phyloP scores from a whole-genome alignment of 2,329 filamentous ascomycete species.

The Fusarium torreyae region DNA sequence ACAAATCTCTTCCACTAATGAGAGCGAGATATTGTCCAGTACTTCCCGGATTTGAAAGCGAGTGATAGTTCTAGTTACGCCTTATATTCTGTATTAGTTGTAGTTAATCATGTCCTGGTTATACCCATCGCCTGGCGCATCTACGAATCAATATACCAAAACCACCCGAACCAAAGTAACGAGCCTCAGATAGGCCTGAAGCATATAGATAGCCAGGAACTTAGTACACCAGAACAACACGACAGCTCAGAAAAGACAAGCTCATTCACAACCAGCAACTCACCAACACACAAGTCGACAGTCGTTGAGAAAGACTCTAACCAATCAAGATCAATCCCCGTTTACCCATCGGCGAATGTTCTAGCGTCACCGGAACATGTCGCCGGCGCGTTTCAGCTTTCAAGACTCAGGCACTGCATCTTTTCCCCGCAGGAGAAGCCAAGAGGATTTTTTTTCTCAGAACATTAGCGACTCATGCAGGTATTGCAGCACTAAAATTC shows the following conservation, averaged over 20 bases:
- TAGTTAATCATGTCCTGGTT: too few relatives aligned
- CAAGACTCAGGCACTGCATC: neutral
- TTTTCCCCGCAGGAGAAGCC: neutral
- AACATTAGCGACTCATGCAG: constrained; percentile 25
- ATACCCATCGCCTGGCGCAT: too few relatives aligned
- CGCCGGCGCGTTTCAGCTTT: constrained; percentile 26
- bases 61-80: too few relatives aligned
- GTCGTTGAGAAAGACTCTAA: neutral
- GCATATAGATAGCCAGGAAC: too few relatives aligned
- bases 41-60: too few relatives aligned
- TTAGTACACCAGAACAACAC: neutral
- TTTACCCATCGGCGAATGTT: constrained; percentile 1
- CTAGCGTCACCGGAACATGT: constrained; percentile 12
- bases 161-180: neutral
- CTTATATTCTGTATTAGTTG: too few relatives aligned
- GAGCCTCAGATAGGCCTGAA: neutral
- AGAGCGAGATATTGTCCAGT: too few relatives aligned
- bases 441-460: neutral
- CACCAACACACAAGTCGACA: too few relatives aligned
- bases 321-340: neutral
- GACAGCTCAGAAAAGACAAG: neutral
- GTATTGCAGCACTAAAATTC: constrained; percentile 13
- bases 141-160: too few relatives aligned
- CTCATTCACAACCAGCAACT: neutral
- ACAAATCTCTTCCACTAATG: too few relatives aligned